phyloP scores from a whole-genome alignment of 176 grass and related monocot genomes.

The Cenchrus americanus region DNA sequence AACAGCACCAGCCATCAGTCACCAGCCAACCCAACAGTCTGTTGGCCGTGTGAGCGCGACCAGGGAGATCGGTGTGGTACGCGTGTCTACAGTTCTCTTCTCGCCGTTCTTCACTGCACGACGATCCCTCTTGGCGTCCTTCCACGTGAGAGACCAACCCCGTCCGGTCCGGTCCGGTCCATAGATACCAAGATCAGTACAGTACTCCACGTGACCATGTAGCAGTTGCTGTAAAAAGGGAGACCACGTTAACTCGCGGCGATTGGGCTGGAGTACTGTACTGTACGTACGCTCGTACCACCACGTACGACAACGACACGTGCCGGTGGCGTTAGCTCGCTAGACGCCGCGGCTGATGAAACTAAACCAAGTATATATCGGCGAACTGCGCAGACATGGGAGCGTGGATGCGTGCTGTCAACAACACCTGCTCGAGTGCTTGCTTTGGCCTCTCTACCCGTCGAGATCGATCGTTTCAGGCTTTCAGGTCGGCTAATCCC shows the following conservation, averaged over 20 bases:
- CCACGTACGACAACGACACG: not conserved
- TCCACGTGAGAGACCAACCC: not conserved
- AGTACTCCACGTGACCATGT: no score
- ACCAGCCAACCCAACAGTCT: no score
- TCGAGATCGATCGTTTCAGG: not conserved
- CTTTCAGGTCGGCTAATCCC: not conserved
- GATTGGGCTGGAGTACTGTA: not conserved
- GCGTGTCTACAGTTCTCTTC: not conserved
- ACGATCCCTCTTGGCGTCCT: no score
- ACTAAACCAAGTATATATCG: not conserved
- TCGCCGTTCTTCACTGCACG: not conserved
- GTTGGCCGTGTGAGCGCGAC: not conserved
- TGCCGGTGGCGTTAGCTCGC: not conserved
- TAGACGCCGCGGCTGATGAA: not conserved
- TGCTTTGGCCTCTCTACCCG: not conserved
- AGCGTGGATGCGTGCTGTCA: not conserved
- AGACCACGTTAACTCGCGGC: not conserved
- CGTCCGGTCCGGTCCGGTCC: not conserved
- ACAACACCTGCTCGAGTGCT: not conserved
- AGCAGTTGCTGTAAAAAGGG: no score
- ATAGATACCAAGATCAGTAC: not conserved
- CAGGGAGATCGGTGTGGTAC: not conserved
- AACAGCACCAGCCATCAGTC: no score
- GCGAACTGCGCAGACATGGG: not conserved
- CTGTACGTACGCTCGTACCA: constrained; percentile 14